Evolutionary conservation across 805 yeast species (phyloP).

Genomic region (Blastobotrys terrestris): DNA sequence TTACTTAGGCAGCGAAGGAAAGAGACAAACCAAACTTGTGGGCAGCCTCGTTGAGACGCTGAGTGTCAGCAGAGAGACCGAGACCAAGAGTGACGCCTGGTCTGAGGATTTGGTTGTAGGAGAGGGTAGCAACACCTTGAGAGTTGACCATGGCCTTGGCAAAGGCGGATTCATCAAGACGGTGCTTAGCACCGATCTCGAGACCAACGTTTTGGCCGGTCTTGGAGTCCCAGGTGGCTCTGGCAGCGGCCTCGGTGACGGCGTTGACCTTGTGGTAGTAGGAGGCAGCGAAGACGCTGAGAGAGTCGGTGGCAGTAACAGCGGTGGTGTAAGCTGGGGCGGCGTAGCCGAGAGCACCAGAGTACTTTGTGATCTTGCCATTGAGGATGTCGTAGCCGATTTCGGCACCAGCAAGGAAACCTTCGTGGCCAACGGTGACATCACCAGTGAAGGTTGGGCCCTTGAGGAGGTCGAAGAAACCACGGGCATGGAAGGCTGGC

Average conservation of each 20-base stretch:
- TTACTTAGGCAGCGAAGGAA: conserved; percentile 52
- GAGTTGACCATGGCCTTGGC: conserved; percentile 97
- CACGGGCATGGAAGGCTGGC: conserved; percentile 89
- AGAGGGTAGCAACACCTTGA: conserved; percentile 86
- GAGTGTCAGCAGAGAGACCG: conserved; percentile 95
- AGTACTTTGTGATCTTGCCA: conserved; percentile 89
- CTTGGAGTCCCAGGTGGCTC: conserved; percentile 90
- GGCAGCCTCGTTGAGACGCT: conserved; percentile 91
- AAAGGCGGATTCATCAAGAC: conserved; percentile 78
- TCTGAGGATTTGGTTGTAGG: conserved; percentile 91
- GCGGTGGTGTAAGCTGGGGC: conserved; percentile 83
- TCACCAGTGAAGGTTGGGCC: conserved; percentile 96
- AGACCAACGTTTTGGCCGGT: conserved; percentile 73
- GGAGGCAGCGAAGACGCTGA: conserved; percentile 86
- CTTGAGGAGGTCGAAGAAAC: conserved; percentile 89
- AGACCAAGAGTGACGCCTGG: conserved; percentile 96
- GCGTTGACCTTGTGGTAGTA: conserved; percentile 95
- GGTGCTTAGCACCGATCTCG: conserved; percentile 94
- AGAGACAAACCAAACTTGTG: conserved; percentile 96
- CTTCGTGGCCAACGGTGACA: conserved; percentile 90
- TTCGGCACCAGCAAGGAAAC: conserved; percentile 95
- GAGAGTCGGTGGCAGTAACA: conserved; percentile 76
- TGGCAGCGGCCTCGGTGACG: conserved; percentile 93
- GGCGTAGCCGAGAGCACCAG: conserved; percentile 89
- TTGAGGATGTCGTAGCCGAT: conserved; percentile 91